Evolutionary conservation across 2,329 filamentous ascomycete genomes (phyloP).

Genomic region (Fusarium caatingaense): DNA sequence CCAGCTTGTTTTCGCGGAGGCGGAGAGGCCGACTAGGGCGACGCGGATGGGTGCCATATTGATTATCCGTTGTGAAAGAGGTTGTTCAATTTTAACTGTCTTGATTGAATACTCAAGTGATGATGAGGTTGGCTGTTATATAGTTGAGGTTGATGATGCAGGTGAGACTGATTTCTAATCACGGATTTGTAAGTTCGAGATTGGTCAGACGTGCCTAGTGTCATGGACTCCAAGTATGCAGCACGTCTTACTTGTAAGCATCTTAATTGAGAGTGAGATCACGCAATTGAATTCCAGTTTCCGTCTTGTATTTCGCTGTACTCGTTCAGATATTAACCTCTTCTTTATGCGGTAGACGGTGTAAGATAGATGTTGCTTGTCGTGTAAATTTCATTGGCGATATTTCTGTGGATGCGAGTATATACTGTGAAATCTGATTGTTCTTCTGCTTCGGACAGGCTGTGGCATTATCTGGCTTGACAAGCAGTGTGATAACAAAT

Average conservation of each 20-base stretch:
- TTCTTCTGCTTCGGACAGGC: no score
- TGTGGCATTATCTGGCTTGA: no score
- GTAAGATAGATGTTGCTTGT: no score
- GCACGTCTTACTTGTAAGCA: not conserved
- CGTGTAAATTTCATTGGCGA: no score
- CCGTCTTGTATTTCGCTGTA: no score
- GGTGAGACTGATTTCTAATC: conserved; percentile 24
- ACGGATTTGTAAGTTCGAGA: not conserved
- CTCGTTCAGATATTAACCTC: no score
- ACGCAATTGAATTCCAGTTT: not conserved
- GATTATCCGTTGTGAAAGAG: fast-evolving
- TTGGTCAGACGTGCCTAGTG: not conserved
- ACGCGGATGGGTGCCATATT: conserved; percentile 64
- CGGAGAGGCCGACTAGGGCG: conserved; percentile 69
- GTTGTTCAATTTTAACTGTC: no score
- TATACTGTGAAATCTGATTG: no score
- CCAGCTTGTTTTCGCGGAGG: conserved; percentile 64
- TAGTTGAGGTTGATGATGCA: not conserved
- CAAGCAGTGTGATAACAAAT: no score
- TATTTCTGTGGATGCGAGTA: no score
- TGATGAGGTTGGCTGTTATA: not conserved
- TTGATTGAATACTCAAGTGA: no score
- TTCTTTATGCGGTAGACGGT: no score
- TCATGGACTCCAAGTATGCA: fast-evolving
- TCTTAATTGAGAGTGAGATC: not conserved